Evolutionary conservation across 352 stramenopile species (phyloP).

Genomic region (Saprolegnia parasitica): DNA sequence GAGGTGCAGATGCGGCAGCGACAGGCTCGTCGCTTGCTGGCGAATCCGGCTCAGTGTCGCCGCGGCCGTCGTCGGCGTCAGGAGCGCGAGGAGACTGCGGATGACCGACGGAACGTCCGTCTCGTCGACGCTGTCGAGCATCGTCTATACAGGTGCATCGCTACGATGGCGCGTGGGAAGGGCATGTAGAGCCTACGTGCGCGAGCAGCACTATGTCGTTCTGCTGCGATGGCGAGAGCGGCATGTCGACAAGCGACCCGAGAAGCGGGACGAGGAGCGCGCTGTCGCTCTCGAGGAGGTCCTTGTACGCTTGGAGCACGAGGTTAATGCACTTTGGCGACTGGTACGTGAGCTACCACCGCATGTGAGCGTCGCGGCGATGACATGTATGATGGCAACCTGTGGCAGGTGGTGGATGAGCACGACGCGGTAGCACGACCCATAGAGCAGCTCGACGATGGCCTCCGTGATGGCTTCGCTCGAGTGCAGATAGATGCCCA

Average conservation of each 20-base stretch:
- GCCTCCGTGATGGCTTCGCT: slow-evolving; percentile 71
- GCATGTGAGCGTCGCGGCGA: neutral
- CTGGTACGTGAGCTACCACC: slow-evolving; percentile 66
- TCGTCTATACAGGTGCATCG: slow-evolving; percentile 33
- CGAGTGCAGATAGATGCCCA: slow-evolving; percentile 66
- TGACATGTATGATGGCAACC: slow-evolving; percentile 32
- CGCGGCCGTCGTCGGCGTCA: slow-evolving; percentile 37
- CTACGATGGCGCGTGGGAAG: neutral
- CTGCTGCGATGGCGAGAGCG: slow-evolving; percentile 57
- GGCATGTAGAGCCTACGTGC: slow-evolving; percentile 47
- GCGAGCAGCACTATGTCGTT: slow-evolving; percentile 54
- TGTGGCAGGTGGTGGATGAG: slow-evolving; percentile 79
- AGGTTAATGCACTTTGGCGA: slow-evolving; percentile 73
- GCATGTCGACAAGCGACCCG: slow-evolving; percentile 69
- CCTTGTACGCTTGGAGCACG: slow-evolving; percentile 65
- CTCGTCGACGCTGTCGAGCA: slow-evolving; percentile 69
- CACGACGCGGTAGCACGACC: slow-evolving; percentile 64
- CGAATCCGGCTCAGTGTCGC: slow-evolving; percentile 13
- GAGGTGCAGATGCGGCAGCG: slow-evolving; percentile 6
- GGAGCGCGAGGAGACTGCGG: slow-evolving; percentile 69
- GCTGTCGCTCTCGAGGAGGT: slow-evolving; percentile 67
- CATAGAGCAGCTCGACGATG: slow-evolving; percentile 60
- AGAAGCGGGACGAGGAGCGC: slow-evolving; percentile 75
- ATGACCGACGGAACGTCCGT: slow-evolving; percentile 75
- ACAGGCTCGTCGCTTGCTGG: neutral